phyloP scores from a whole-genome alignment of 2,329 filamentous ascomycete species.

The Lecanoromycetidae sp. region DNA sequence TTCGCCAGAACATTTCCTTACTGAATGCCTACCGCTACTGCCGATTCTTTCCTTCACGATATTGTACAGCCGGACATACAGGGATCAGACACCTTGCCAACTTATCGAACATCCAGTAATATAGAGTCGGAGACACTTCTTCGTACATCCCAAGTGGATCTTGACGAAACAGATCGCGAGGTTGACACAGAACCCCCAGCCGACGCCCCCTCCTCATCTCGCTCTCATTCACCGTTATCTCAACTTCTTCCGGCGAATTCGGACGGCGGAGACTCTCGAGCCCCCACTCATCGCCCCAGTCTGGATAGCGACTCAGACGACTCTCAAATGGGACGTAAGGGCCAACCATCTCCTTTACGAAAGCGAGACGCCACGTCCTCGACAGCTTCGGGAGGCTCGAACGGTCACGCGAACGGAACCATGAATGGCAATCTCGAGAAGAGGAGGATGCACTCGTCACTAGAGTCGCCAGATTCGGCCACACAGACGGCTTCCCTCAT shows the following conservation, averaged over 20 bases:
- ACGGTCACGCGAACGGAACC: constrained; percentile 24
- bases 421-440: constrained; percentile 38
- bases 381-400: constrained; percentile 17
- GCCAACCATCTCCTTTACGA: constrained; percentile 8
- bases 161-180: neutral
- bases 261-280: neutral
- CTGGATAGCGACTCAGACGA: constrained; percentile 8
- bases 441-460: constrained; percentile 35
- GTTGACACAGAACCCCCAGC: neutral
- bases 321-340: constrained; percentile 24
- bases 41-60: constrained; percentile 8
- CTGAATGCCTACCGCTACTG: constrained; percentile 14
- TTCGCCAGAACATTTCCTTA: neutral
- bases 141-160: neutral
- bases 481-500: constrained; percentile 30
- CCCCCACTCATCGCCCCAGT: neutral
- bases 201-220: neutral
- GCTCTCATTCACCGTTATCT: neutral
- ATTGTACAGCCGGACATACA: constrained; percentile 4
- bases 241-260: neutral
- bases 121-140: neutral
- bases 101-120: neutral
- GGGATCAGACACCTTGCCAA: neutral
- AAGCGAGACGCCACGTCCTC: constrained; percentile 12
- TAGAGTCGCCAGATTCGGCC: constrained; percentile 28